Evolutionary conservation across 176 grass and related monocot species (phyloP), one percentile per base, ranked within the genome.

Genomic region (Carex pumila): DNA sequence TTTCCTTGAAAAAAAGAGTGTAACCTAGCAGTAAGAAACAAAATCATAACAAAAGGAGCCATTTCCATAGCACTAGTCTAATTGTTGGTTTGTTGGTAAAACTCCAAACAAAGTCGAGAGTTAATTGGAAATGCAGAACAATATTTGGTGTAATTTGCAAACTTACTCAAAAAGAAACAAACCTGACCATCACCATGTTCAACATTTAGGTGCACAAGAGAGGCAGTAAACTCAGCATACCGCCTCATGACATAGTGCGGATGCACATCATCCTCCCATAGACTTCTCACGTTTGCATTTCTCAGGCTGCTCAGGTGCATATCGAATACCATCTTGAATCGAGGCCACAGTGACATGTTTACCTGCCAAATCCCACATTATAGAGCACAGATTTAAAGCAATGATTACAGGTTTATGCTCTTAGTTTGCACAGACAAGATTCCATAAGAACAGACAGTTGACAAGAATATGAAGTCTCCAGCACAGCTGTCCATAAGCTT

Each of bases 241-340:
- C 93, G 92, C 65, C 96, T 95, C 30, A 84, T 93, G 37, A 93
- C 91, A 88, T 98, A 98, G 86, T 98, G 96, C 9, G 96, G 96
- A 86, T 98, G 93, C 50, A 93, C 93, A 86, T 95, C 96, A 77
- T 98, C 96, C 88, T 98, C 93, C 93, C 95, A 98, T 29, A 98
- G 85, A 37, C 90, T 88, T 82, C 85, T 98, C 81, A 95, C 88
- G 86, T 93, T 95, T 14, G 96, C 96, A 89, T 90, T 95, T 49
- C 96, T 88, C 60, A 98, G 87, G 73, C 96, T 98, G 65, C 89
- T 93, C 79, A 98, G 84, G 87, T 98, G 96, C 88, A 98, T 87
- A 81, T 98, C 96, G 85, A 98, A 98, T 68, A 98, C 96, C 96
- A 98, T 86, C 93, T 98, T 98, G 89, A 98, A 98, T 45, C 96